Conservation (phyloP, 2,329 filamentous ascomycete genomes). For the Stagonosporopsis tanaceti region DNA sequence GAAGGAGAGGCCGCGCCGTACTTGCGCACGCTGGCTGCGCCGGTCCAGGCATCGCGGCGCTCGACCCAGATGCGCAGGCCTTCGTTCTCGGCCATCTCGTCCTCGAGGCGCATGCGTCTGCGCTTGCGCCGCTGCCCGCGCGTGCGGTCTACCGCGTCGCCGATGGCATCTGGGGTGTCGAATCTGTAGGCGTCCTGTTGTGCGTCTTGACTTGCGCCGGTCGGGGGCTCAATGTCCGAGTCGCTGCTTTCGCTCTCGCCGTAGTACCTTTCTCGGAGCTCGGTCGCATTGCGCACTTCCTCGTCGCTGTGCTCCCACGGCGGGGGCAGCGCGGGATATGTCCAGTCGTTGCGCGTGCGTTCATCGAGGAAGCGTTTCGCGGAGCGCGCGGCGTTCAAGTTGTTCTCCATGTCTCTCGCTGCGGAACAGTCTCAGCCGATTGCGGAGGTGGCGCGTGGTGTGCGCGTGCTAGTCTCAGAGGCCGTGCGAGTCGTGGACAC, state of each 20-base stretch:
- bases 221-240: conserved; percentile 28
- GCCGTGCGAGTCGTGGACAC: neutral
- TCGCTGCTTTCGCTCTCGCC: conserved; percentile 43
- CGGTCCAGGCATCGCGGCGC: conserved; percentile 84
- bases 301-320: conserved; percentile 47
- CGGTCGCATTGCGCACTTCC: conserved; percentile 41
- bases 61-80: conserved; percentile 82
- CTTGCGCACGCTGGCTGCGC: conserved; percentile 64
- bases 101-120: conserved; percentile 47
- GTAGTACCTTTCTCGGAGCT: conserved; percentile 56
- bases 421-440: neutral
- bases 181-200: conserved; percentile 50
- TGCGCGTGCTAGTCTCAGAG: neutral
- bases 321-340: conserved; percentile 48
- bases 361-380: conserved; percentile 53
- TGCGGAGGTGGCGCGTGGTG: neutral
- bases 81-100: conserved; percentile 72
- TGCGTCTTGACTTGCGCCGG: conserved; percentile 37
- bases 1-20: conserved; percentile 21
- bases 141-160: conserved; percentile 44
- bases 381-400: conserved; percentile 53
- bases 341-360: conserved; percentile 56
- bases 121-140: conserved; percentile 47
- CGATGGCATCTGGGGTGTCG: conserved; percentile 56
- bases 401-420: conserved; percentile 43